Percentiles rank a stretch among this genome's conserved stretches.
Evolutionary conservation across 257 asterid genomes (phyloP).

Genomic region (Knoxia roxburghii): DNA sequence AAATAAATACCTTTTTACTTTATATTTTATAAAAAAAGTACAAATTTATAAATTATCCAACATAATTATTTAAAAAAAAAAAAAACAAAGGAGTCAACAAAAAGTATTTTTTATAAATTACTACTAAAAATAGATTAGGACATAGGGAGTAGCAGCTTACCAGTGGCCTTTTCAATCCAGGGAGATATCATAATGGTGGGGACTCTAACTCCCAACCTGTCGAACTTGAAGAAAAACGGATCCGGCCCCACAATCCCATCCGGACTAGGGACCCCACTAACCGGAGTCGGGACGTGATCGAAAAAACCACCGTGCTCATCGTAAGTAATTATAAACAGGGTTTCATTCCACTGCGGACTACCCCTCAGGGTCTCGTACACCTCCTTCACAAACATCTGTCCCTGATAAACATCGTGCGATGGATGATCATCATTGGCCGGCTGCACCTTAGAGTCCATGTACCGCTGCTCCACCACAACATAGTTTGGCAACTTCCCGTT

Average conservation of each 20-base stretch:
- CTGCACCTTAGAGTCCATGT: slow-evolving; percentile 50
- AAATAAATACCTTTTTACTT: too few species aligned
- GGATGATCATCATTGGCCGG: slow-evolving; percentile 94
- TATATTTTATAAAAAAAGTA: too few species aligned
- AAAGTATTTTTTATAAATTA: too few species aligned
- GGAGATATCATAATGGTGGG: slow-evolving; percentile 71
- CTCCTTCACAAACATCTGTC: slow-evolving; percentile 87
- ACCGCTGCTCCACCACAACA: slow-evolving; percentile 87
- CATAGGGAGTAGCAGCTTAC: slow-evolving; percentile 27
- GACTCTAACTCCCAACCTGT: slow-evolving; percentile 79
- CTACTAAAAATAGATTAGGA: not conserved
- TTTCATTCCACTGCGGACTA: slow-evolving; percentile 85
- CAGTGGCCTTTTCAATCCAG: slow-evolving; percentile 70
- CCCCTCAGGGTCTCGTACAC: slow-evolving; percentile 78
- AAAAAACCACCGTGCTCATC: slow-evolving; percentile 94
- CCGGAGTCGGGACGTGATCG: slow-evolving; percentile 77
- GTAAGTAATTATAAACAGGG: slow-evolving; percentile 61
- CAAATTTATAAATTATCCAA: too few species aligned
- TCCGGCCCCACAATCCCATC: slow-evolving; percentile 73
- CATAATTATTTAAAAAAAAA: too few species aligned
- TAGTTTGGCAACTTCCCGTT: slow-evolving; percentile 61
- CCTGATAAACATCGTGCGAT: slow-evolving; percentile 78
- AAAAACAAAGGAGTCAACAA: too few species aligned
- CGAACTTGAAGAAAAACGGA: slow-evolving; percentile 64
- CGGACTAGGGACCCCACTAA: slow-evolving; percentile 66